Conservation (phyloP, 805 yeast species). For the Kodamaea neixiangensis region DNA sequence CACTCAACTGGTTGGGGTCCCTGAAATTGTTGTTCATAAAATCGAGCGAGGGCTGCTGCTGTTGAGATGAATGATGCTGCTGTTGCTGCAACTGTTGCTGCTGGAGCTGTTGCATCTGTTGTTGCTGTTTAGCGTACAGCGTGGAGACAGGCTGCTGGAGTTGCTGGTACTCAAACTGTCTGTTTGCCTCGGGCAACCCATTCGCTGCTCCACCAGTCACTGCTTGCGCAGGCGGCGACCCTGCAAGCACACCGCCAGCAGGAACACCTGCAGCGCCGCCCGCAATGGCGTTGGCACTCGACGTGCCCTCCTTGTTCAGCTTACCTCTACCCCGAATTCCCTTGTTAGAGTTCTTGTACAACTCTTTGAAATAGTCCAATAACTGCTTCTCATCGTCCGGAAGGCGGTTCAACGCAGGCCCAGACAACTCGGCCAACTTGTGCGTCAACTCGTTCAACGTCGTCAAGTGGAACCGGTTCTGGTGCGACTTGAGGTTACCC, state of each 20-base stretch:
- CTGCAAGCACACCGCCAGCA: conserved; percentile 11
- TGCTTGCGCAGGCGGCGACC: conserved; percentile 8
- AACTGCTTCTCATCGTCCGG: conserved; percentile 68
- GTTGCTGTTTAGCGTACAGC: conserved; percentile 9
- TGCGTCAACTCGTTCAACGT: conserved; percentile 69
- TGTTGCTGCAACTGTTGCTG: conserved; percentile 13
- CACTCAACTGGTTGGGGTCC: conserved; percentile 13
- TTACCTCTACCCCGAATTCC: conserved; percentile 93
- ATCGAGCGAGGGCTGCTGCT: conserved; percentile 13
- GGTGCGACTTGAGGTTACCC: conserved; percentile 93
- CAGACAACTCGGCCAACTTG: conserved; percentile 59
- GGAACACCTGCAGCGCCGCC: conserved; percentile 4
- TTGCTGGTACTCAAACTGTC: conserved; percentile 33
- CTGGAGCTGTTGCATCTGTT: conserved; percentile 10
- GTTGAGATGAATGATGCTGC: conserved; percentile 7
- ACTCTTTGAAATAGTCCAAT: conserved; percentile 72
- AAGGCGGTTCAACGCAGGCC: conserved; percentile 47
- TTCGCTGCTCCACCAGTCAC: neutral
- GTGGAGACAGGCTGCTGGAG: conserved; percentile 3
- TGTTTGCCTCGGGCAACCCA: neutral
- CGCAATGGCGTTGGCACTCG: neutral
- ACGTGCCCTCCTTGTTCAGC: conserved; percentile 12
- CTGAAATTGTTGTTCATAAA: conserved; percentile 14
- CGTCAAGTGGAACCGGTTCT: conserved; percentile 79
- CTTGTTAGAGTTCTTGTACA: conserved; percentile 85